These are phyloP conservation scores for Aspergillus thermomutatus DNA, from an alignment of 2,329 filamentous ascomycete species.

Conservation along the genomic window DNA sequence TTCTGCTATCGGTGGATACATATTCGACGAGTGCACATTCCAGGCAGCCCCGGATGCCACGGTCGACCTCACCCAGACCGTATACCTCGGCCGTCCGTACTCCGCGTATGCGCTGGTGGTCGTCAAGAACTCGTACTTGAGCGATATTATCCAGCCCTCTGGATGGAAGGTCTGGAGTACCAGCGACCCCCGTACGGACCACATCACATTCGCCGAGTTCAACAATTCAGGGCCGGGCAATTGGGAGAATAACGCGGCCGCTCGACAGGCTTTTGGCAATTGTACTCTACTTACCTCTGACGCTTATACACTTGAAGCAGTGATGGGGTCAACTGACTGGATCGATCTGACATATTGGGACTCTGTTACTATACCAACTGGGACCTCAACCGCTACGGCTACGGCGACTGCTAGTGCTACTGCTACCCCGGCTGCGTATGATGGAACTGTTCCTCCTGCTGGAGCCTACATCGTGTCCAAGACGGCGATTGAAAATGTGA, in stretches of 20 bases:
- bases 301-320: constrained; percentile 26
- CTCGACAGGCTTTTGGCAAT: constrained; percentile 34
- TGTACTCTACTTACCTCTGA: constrained; percentile 37
- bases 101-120: constrained; percentile 16
- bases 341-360: constrained; percentile 41
- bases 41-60: constrained; percentile 22
- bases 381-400: constrained; percentile 20
- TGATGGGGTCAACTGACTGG: constrained; percentile 38
- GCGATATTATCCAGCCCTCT: constrained; percentile 14
- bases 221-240: constrained; percentile 17
- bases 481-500: constrained; percentile 30
- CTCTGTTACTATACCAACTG: constrained; percentile 32
- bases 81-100: constrained; percentile 18
- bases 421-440: constrained; percentile 3
- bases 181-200: constrained; percentile 20
- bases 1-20: constrained; percentile 16
- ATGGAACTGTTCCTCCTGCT: constrained; percentile 24
- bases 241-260: constrained; percentile 20
- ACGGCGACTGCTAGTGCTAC: constrained; percentile 25
- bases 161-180: constrained; percentile 27
- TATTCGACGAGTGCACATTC: constrained; percentile 27
- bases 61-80: constrained; percentile 11
- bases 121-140: constrained; percentile 16
- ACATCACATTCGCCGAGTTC: constrained; percentile 16
- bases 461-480: constrained; percentile 41